These are phyloP conservation scores for Oemleria cerasiformis DNA, from an alignment of 306 rosid species.

Conservation along the genomic window DNA sequence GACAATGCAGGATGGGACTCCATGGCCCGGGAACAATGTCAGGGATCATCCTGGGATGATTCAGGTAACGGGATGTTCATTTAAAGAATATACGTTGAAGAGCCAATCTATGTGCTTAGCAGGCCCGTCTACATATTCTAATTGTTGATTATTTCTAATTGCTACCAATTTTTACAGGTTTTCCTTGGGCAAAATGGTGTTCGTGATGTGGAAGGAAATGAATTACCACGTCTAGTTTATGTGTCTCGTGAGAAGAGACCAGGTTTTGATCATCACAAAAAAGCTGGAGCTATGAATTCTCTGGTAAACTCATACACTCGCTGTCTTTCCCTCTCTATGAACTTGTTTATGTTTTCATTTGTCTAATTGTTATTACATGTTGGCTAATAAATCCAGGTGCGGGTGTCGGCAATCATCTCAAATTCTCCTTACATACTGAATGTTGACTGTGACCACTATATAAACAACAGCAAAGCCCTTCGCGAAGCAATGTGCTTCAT, in stretches of 20 bases:
- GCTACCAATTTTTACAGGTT: slow-evolving; percentile 39
- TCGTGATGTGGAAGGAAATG: slow-evolving; percentile 79
- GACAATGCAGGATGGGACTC: slow-evolving; percentile 99
- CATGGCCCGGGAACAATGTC: slow-evolving; percentile 96
- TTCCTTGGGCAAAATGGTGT: slow-evolving; percentile 89
- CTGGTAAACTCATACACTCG: slow-evolving; percentile 44
- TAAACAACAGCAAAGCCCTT: slow-evolving; percentile 95
- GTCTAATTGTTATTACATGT: too few species aligned
- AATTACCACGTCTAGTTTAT: slow-evolving; percentile 82
- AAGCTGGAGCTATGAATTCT: slow-evolving; percentile 98
- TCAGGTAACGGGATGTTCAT: slow-evolving; percentile 46
- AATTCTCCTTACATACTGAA: slow-evolving; percentile 91
- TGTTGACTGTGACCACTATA: slow-evolving; percentile 97
- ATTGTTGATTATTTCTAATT: neutral
- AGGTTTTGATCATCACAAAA: slow-evolving; percentile 93
- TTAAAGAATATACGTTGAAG: too few species aligned
- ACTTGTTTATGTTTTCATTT: neutral
- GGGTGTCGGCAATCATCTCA: slow-evolving; percentile 80
- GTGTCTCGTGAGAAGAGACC: slow-evolving; percentile 98
- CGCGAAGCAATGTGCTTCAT: slow-evolving; percentile 98
- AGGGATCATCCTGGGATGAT: slow-evolving; percentile 99
- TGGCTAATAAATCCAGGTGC: slow-evolving; percentile 37
- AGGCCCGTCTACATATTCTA: too few species aligned
- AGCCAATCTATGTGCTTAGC: too few species aligned
- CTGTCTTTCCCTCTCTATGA: too few species aligned